Evolutionary conservation across 2,329 filamentous ascomycete species (phyloP).

Genomic region (Cladosporium cucumerinum): DNA sequence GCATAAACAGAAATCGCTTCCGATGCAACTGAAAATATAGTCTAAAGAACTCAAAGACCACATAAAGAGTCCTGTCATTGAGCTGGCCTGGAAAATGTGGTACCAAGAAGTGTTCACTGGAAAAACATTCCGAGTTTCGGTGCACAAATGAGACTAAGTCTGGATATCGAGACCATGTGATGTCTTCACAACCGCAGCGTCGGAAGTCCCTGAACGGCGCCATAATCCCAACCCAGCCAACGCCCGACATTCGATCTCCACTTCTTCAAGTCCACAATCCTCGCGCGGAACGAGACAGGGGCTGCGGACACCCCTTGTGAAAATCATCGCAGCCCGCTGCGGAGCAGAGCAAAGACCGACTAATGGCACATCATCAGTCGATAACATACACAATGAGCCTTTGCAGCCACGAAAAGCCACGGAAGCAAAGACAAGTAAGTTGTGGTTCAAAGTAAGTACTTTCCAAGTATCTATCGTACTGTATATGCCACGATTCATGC

Average conservation of each 20-base stretch:
- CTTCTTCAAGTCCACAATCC: background rate
- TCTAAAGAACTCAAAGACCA: background rate
- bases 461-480: background rate
- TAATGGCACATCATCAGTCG: background rate
- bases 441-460: background rate
- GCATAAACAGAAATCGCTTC: background rate
- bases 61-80: background rate
- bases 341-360: background rate
- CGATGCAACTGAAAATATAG: background rate
- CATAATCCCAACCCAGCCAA: background rate
- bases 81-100: background rate
- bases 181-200: background rate
- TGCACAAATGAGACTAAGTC: background rate
- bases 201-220: background rate
- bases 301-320: background rate
- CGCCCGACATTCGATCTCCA: conserved; percentile 2
- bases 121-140: background rate
- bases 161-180: background rate
- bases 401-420: background rate
- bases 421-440: background rate
- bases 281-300: background rate
- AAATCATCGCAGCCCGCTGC: background rate
- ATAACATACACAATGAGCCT: background rate
- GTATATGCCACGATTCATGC: background rate
- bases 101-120: background rate